phyloP scores from a whole-genome alignment of 345 rosid genomes.

The Nasturtium officinale region DNA sequence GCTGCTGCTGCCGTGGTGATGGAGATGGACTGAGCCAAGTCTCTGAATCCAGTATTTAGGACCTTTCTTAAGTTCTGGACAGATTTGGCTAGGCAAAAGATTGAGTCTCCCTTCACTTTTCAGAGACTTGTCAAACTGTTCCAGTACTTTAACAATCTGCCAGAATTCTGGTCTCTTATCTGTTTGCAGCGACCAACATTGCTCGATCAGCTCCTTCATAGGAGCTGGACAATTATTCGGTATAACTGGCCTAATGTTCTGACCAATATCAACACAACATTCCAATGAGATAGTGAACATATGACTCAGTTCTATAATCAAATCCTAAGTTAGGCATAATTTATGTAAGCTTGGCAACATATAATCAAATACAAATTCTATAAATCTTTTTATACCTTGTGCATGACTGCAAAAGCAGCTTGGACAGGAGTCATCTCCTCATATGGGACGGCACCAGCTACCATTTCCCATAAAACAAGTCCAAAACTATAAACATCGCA shows the following conservation, averaged over 20 bases:
- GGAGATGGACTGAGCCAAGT: constrained; percentile 40
- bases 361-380: no score
- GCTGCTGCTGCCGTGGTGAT: background rate
- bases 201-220: constrained; percentile 72
- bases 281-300: no score
- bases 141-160: constrained; percentile 75
- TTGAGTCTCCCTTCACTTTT: constrained; percentile 54
- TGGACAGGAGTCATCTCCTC: constrained; percentile 78
- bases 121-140: constrained; percentile 62
- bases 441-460: constrained; percentile 74
- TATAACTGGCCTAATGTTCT: constrained; percentile 70
- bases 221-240: constrained; percentile 60
- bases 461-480: constrained; percentile 86
- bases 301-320: background rate
- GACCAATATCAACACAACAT: constrained; percentile 29
- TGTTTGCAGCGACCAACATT: constrained; percentile 73
- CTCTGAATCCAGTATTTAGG: constrained; percentile 64
- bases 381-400: no score
- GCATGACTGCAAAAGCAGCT: constrained; percentile 83
- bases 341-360: background rate
- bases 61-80: constrained; percentile 69
- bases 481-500: constrained; percentile 84
- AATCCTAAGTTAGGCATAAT: background rate
- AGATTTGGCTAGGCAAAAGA: constrained; percentile 48
- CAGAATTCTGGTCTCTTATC: constrained; percentile 85